A percentile compares a stretch with the other conserved stretches of the same genome.
Evolutionary conservation across 2,329 filamentous ascomycete genomes (phyloP).

Genomic region (Paecilomyces fulvus): DNA sequence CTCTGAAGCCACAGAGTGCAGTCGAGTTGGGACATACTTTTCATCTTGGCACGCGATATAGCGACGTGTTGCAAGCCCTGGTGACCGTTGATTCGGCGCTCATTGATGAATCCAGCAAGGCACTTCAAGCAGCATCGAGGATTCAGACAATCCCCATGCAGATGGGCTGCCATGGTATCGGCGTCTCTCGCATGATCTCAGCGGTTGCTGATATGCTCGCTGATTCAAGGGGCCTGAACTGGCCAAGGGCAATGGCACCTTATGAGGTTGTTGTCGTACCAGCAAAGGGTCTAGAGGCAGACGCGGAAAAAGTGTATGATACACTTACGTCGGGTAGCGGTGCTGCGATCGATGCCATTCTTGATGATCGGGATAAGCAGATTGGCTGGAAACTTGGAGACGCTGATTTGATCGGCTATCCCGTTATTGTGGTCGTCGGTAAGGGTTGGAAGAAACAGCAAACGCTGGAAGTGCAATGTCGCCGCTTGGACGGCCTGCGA

Average conservation of each 20-base stretch:
- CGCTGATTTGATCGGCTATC: constrained; percentile 83
- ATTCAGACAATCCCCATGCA: constrained; percentile 52
- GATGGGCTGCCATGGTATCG: constrained; percentile 97
- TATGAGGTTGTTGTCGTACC: constrained; percentile 66
- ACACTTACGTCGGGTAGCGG: constrained; percentile 31
- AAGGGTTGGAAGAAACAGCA: constrained; percentile 53
- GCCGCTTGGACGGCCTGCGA: constrained; percentile 52
- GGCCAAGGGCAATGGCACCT: constrained; percentile 80
- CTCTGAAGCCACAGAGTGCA: constrained; percentile 58
- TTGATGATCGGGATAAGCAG: constrained; percentile 63
- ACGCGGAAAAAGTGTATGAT: constrained; percentile 56
- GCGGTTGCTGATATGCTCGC: constrained; percentile 70
- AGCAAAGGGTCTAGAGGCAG: constrained; percentile 40
- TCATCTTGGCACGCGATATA: constrained; percentile 84
- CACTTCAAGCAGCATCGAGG: constrained; percentile 14
- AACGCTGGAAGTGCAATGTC: constrained; percentile 71
- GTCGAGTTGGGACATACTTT: constrained; percentile 95
- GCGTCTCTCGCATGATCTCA: constrained; percentile 81
- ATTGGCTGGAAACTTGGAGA: constrained; percentile 84
- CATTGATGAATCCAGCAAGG: constrained; percentile 7
- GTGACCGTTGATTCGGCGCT: constrained; percentile 41
- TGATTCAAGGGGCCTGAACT: constrained; percentile 69
- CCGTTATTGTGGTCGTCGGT: constrained; percentile 71
- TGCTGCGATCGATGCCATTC: constrained; percentile 50
- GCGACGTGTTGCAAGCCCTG: constrained; percentile 59